Conservation (phyloP, 2,329 filamentous ascomycete genomes). For the Penicillium sp. region DNA sequence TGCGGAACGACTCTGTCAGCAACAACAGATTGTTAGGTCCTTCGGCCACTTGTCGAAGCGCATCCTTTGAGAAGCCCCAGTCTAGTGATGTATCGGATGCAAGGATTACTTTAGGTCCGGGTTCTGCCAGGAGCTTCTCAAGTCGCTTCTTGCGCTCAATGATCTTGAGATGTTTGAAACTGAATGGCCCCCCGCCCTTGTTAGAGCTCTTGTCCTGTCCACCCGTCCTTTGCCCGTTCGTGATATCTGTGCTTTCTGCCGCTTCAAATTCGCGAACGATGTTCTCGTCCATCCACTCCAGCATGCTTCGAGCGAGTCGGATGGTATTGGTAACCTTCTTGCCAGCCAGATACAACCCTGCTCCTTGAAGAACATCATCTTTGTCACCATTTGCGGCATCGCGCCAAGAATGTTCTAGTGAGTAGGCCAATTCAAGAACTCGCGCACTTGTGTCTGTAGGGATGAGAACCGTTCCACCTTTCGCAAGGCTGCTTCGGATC, state of each 20-base stretch:
- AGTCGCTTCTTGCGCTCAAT: constrained; percentile 81
- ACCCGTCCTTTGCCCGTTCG: constrained; percentile 38
- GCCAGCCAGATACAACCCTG: constrained; percentile 76
- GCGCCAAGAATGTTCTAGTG: constrained; percentile 90
- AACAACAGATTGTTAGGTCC: constrained; percentile 82
- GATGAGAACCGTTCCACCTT: constrained; percentile 87
- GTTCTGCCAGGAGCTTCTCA: constrained; percentile 62
- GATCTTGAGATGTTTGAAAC: constrained; percentile 81
- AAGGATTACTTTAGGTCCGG: constrained; percentile 70
- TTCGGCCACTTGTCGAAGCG: constrained; percentile 70
- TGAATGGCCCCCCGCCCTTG: constrained; percentile 70
- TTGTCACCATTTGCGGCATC: constrained; percentile 58
- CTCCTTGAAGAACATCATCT: constrained; percentile 51
- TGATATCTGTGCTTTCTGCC: constrained; percentile 44
- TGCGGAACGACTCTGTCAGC: constrained; percentile 68
- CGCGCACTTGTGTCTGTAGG: constrained; percentile 95
- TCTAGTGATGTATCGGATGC: constrained; percentile 87
- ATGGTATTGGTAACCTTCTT: constrained; percentile 85
- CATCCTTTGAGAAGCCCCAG: constrained; percentile 89
- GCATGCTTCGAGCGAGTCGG: constrained; percentile 87
- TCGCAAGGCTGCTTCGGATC: constrained; percentile 72
- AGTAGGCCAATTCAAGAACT: constrained; percentile 85
- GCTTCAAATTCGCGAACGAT: constrained; percentile 91
- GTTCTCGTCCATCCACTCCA: constrained; percentile 98
- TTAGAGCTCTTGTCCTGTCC: constrained; percentile 40